Percentiles rank a stretch among this genome's conserved stretches.
Conservation (phyloP, 371 early-diverging fungal species). For the Rhizomucor pusillus region DNA sequence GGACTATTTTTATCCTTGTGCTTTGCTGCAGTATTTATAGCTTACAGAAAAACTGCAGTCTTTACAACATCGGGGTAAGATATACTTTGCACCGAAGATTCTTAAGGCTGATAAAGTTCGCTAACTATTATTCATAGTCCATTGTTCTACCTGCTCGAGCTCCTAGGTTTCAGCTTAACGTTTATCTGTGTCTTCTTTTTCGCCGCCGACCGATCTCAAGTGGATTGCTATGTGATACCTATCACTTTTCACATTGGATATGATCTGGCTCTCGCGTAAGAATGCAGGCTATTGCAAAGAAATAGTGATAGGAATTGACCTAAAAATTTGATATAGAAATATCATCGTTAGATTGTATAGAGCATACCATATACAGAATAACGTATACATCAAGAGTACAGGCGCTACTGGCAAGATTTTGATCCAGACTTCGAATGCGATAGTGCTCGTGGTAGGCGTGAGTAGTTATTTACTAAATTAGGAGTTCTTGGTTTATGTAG, state of each 20-base stretch:
- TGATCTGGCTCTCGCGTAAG: conserved; percentile 36
- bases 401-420: conserved; percentile 38
- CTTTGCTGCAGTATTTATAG: conserved; percentile 31
- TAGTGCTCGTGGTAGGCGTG: conserved; percentile 38
- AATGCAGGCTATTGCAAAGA: too few species aligned
- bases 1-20: conserved; percentile 31
- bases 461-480: conserved; percentile 6
- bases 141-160: conserved; percentile 48
- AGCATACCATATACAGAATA: conserved; percentile 54
- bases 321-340: conserved; percentile 18
- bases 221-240: conserved; percentile 40
- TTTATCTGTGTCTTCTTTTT: conserved; percentile 39
- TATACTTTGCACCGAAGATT: too few species aligned
- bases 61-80: conserved; percentile 50
- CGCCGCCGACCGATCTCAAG: conserved; percentile 23
- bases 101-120: too few species aligned
- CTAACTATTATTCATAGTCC: conserved; percentile 23
- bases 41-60: conserved; percentile 36
- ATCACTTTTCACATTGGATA: conserved; percentile 43
- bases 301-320: too few species aligned
- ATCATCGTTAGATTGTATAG: conserved; percentile 54
- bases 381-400: conserved; percentile 54
- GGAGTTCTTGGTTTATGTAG: too few species aligned
- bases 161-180: conserved; percentile 41
- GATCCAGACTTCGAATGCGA: conserved; percentile 31